Conservation (phyloP, 225 moss, liverwort and hornwort species). For the Asterella californica region DNA sequence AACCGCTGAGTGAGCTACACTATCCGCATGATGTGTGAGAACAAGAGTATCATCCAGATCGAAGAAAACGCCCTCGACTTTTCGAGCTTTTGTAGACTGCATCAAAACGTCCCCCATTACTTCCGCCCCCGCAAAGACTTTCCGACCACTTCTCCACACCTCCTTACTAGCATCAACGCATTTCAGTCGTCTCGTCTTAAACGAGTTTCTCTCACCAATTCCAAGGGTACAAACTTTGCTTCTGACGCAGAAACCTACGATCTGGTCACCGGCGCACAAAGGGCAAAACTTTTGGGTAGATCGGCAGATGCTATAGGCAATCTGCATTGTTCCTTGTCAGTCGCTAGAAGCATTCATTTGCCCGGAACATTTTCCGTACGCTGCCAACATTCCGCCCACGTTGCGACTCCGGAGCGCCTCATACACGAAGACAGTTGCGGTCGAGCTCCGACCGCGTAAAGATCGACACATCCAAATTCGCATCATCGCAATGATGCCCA, state of each 20-base stretch:
- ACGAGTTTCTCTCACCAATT: neutral
- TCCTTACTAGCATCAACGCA: neutral
- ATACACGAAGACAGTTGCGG: too few relatives aligned
- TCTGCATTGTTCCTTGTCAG: neutral
- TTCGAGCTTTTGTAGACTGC: neutral
- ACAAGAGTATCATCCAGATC: slow-evolving; percentile 58
- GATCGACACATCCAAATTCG: too few relatives aligned
- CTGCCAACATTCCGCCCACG: too few relatives aligned
- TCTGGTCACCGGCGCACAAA: neutral
- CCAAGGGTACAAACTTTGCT: neutral
- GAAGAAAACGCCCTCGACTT: slow-evolving; percentile 45
- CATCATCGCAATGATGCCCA: too few relatives aligned
- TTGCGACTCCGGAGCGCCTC: too few relatives aligned
- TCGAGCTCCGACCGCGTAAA: too few relatives aligned
- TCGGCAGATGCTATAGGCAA: neutral
- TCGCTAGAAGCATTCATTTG: neutral
- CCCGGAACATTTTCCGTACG: too few relatives aligned
- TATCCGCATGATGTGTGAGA: slow-evolving; percentile 44
- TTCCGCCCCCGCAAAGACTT: neutral
- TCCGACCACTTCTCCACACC: neutral
- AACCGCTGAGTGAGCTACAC: slow-evolving; percentile 29
- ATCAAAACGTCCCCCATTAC: slow-evolving; percentile 1
- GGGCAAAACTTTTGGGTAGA: neutral
- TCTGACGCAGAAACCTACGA: neutral
- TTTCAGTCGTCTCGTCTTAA: neutral